Conservation (phyloP, 208 protist species). For the Leishmania tropica region DNA sequence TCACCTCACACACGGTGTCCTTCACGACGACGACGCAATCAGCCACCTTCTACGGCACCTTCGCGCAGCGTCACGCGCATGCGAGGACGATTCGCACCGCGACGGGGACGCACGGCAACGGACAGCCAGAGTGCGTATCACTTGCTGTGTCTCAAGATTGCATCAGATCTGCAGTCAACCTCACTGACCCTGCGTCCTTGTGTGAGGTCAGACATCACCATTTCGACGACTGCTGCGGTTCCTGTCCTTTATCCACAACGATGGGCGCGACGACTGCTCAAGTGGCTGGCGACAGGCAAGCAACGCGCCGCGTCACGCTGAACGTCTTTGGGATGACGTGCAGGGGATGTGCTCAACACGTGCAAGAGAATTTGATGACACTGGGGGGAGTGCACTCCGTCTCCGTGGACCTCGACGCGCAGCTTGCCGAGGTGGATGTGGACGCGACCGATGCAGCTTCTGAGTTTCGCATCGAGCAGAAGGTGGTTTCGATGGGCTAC, state of each 20-base stretch:
- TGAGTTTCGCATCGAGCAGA: background rate
- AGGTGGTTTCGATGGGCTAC: constrained; percentile 29
- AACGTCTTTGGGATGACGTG: constrained; percentile 76
- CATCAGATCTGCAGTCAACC: background rate
- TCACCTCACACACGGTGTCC: background rate
- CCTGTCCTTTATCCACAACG: background rate
- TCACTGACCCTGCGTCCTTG: background rate
- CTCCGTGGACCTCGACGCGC: constrained; percentile 43
- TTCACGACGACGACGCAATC: constrained; percentile 4
- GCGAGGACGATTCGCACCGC: background rate
- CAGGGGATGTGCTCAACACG: constrained; percentile 45
- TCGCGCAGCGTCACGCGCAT: background rate
- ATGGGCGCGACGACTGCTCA: background rate
- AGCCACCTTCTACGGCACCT: constrained; percentile 10
- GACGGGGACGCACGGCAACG: background rate
- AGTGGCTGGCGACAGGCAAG: background rate
- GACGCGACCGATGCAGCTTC: background rate
- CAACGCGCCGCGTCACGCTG: constrained; percentile 1
- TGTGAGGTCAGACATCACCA: background rate
- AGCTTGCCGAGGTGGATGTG: constrained; percentile 17
- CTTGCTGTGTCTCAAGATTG: background rate
- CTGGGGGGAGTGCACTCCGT: constrained; percentile 32
- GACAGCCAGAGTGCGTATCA: background rate
- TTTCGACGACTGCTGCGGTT: background rate
- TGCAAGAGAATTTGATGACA: constrained; percentile 36